Conservation (phyloP, 345 rosid genomes). For the Populus pruinosa region DNA sequence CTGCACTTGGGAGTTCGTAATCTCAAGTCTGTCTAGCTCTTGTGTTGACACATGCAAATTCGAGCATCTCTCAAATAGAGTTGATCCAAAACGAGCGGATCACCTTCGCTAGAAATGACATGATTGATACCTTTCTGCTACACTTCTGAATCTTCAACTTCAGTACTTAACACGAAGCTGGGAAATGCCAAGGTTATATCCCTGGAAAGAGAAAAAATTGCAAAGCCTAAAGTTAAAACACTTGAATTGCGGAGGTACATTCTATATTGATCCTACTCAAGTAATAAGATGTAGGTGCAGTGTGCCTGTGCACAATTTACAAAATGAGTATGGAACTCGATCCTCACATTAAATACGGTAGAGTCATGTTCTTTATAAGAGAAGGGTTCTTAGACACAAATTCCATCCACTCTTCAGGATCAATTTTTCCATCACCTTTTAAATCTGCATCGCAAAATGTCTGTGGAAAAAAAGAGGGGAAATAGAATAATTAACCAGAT, state of each 20-base stretch:
- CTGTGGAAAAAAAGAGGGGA: slow-evolving; percentile 28
- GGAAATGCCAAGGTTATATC: slow-evolving; percentile 82
- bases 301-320: background rate
- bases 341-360: slow-evolving; percentile 79
- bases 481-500: background rate
- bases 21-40: background rate
- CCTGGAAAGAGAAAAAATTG: slow-evolving; percentile 34
- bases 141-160: slow-evolving; percentile 56
- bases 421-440: slow-evolving; percentile 75
- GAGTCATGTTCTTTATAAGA: slow-evolving; percentile 87
- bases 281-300: background rate
- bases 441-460: slow-evolving; percentile 66
- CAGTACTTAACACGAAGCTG: slow-evolving; percentile 56
- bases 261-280: background rate
- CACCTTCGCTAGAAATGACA: background rate
- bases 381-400: slow-evolving; percentile 71
- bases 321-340: background rate
- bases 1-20: background rate
- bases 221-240: background rate
- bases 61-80: background rate
- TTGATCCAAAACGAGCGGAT: background rate
- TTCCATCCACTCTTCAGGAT: slow-evolving; percentile 82
- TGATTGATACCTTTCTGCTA: slow-evolving; percentile 13
- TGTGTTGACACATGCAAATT: background rate
- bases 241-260: background rate